Evolutionary conservation across 2,329 filamentous ascomycete species (phyloP).

Genomic region (Nakataea oryzae): DNA sequence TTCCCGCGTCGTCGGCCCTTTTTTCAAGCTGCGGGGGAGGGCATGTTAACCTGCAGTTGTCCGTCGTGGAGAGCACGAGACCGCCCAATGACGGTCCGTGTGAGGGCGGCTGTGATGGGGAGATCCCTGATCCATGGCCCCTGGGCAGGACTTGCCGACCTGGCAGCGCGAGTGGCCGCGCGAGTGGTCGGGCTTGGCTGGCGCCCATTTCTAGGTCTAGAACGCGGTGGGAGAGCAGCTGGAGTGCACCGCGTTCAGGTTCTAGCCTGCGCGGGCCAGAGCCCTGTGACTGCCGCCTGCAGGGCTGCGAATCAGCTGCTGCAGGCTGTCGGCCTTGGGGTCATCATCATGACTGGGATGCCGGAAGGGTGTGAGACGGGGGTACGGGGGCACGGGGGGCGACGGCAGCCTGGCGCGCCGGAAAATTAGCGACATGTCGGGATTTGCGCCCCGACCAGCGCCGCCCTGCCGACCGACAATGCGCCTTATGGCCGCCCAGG

Average conservation of each 20-base stretch:
- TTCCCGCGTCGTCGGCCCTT: background rate
- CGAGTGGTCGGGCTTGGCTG: background rate
- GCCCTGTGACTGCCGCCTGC: background rate
- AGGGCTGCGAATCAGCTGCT: background rate
- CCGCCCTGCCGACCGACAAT: background rate
- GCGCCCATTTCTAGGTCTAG: background rate
- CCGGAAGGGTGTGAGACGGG: background rate
- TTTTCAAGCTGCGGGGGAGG: background rate
- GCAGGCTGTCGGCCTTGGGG: background rate
- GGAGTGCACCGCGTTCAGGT: background rate
- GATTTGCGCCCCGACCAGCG: background rate
- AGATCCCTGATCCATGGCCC: background rate
- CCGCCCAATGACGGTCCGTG: background rate
- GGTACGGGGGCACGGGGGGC: too few species aligned
- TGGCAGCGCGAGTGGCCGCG: too few species aligned
- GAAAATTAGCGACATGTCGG: background rate
- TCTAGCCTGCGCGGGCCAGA: background rate
- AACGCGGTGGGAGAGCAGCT: background rate
- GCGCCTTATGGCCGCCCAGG: background rate
- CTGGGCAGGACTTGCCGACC: background rate
- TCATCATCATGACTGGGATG: background rate
- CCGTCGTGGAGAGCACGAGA: background rate
- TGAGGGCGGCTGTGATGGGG: background rate
- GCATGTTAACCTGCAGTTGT: too few species aligned
- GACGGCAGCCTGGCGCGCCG: background rate